phyloP scores from a whole-genome alignment of 116 monocot genomes.

The Trichopus zeylanicus region DNA sequence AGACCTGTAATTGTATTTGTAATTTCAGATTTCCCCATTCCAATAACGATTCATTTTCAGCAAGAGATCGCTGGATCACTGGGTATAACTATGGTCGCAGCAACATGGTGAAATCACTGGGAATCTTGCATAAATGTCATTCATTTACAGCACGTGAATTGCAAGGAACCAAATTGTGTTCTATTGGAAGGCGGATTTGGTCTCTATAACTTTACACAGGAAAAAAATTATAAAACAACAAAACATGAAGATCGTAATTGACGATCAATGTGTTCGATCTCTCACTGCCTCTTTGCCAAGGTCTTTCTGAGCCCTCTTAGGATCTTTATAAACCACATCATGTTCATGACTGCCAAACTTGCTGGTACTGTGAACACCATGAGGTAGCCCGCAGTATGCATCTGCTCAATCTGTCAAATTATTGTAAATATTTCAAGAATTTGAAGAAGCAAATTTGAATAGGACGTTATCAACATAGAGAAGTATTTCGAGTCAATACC shows the following conservation, averaged over 20 bases:
- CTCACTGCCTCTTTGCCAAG: constrained; percentile 53
- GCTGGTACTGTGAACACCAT: constrained; percentile 39
- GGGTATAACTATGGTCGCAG: too few relatives aligned
- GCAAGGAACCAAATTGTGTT: too few relatives aligned
- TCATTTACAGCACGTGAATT: too few relatives aligned
- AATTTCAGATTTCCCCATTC: too few relatives aligned
- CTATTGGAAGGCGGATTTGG: too few relatives aligned
- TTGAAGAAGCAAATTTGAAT: background rate
- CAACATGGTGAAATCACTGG: too few relatives aligned
- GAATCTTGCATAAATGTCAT: too few relatives aligned
- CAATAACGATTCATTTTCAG: too few relatives aligned
- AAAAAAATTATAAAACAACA: too few relatives aligned
- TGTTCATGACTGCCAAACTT: constrained; percentile 56
- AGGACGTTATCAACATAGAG: too few relatives aligned
- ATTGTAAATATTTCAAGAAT: background rate
- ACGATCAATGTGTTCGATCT: background rate
- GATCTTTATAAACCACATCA: constrained; percentile 78
- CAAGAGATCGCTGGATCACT: too few relatives aligned
- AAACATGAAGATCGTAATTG: background rate
- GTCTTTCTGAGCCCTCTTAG: constrained; percentile 62
- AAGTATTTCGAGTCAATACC: constrained; percentile 19
- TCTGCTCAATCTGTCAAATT: constrained; percentile 38
- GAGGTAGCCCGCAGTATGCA: constrained; percentile 53
- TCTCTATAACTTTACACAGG: background rate
- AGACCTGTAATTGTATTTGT: too few relatives aligned